These are phyloP conservation scores for Melastoma malabathricum DNA, from an alignment of 345 rosid species.

Conservation along the genomic window DNA sequence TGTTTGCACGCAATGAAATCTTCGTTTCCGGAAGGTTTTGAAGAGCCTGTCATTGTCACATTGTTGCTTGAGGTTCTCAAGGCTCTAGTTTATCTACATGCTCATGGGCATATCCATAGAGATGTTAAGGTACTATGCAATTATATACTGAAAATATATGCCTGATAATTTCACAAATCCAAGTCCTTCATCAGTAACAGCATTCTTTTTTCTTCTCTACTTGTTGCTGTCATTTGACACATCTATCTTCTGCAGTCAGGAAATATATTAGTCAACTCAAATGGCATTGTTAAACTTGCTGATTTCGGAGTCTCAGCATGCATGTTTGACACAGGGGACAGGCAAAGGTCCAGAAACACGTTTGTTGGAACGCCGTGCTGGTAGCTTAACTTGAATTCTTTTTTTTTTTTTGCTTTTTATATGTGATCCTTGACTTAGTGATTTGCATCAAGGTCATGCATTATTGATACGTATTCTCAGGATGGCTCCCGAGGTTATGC, in stretches of 20 bases:
- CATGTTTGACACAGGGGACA: slow-evolving; percentile 97
- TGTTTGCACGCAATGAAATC: slow-evolving; percentile 94
- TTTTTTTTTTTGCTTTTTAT: neutral
- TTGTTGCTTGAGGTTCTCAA: slow-evolving; percentile 77
- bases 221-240: slow-evolving; percentile 1
- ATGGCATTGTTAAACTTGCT: slow-evolving; percentile 81
- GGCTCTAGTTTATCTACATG: slow-evolving; percentile 94
- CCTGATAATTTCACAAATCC: neutral
- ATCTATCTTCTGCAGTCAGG: slow-evolving; percentile 57
- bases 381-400: slow-evolving; percentile 18
- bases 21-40: slow-evolving; percentile 76
- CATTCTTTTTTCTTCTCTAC: neutral
- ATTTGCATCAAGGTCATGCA: neutral
- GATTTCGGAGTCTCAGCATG: slow-evolving; percentile 98
- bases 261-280: slow-evolving; percentile 67
- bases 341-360: slow-evolving; percentile 94
- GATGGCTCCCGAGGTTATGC: slow-evolving; percentile 99
- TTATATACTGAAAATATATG: neutral
- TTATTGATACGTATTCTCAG: slow-evolving; percentile 23
- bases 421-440: slow-evolving; percentile 1
- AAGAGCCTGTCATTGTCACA: slow-evolving; percentile 86
- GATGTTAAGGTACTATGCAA: slow-evolving; percentile 71
- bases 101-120: slow-evolving; percentile 91
- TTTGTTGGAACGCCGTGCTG: slow-evolving; percentile 99
- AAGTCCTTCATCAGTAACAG: neutral